Evolutionary conservation across 2,329 filamentous ascomycete genomes (phyloP), one percentile per base, ranked within the genome.

Genomic region (Trichophaea hybrida): DNA sequence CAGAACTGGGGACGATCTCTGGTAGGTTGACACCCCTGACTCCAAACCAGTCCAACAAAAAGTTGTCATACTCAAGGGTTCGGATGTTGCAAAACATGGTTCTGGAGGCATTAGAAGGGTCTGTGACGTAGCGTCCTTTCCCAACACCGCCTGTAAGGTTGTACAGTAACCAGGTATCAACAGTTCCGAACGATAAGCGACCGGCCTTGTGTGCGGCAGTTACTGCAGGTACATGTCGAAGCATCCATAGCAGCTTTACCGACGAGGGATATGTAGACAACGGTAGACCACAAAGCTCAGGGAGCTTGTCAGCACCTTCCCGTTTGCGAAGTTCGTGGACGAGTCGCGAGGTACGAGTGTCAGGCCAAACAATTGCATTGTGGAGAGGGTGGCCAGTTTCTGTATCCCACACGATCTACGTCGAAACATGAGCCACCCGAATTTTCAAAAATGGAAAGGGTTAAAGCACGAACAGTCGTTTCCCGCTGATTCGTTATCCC

Each of bases 1-100:
- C 83, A 0, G 88, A 87, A 0, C 88, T 94, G 1, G 84, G 83
- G 4, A 90, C 84, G 66, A 95, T 94, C 69, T 83, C 81, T n/a
- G 89, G 89, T 10, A 95, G 76, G 55, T 79, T 76, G 46, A 94
- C 75, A 71, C 90, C 91, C 58, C 75, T 77, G 63, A 95, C 79
- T 50, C 80, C 80, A 73, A 94, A 94, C 74, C 94, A 94, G 31
- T 81, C 74, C 32, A 94, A 75, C 32, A 94, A 78, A 44, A 77
- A 77, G 59, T 88, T 81, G 70, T 91, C 87, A 72, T 94, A 95
- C 68, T 89, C 72, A 61, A 88, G 77, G 8, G 83, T 90, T 67
- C 82, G 78, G 57, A 95, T 77, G 73, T 94, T 88, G 84, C 94
- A 90, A 73, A 95, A 93, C 88, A 94, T 94, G 62, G 89, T 95